These are phyloP conservation scores for Fusarium cicatricum DNA, from an alignment of 2,329 filamentous ascomycete species.

Conservation along the genomic window DNA sequence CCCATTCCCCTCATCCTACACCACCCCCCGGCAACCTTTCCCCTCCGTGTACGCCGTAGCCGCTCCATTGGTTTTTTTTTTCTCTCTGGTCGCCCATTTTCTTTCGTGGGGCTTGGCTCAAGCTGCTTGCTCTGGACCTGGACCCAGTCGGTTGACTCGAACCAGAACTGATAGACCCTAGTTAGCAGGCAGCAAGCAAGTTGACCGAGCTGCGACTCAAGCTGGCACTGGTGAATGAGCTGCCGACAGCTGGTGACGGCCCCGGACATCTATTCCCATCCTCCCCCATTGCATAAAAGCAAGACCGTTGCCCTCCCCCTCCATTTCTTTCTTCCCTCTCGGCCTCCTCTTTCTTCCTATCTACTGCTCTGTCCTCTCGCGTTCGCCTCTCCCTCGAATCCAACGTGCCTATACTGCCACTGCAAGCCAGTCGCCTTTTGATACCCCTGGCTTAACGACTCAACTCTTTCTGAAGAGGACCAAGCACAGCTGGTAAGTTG, in stretches of 20 bases:
- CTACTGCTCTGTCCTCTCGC: conserved; percentile 38
- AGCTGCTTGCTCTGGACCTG: conserved; percentile 28
- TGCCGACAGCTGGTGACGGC: conserved; percentile 15
- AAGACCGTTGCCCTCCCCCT: conserved; percentile 33
- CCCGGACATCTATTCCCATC: conserved; percentile 29
- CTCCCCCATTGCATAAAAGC: conserved; percentile 39
- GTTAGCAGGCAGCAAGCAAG: no score
- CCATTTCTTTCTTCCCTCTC: conserved; percentile 24
- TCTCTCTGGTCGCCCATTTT: conserved; percentile 26
- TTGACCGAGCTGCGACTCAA: conserved; percentile 19
- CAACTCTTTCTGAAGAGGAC: conserved; percentile 29
- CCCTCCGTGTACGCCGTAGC: conserved; percentile 32
- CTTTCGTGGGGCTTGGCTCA: conserved; percentile 34
- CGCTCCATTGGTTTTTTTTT: conserved; percentile 41
- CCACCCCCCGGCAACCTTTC: conserved; percentile 23
- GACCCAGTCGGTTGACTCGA: conserved; percentile 36
- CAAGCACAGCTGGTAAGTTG: conserved; percentile 41
- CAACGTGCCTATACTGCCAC: conserved; percentile 30
- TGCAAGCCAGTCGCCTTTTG: conserved; percentile 42
- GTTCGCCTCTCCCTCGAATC: conserved; percentile 36
- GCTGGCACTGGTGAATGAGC: conserved; percentile 12
- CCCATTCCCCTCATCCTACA: conserved; percentile 27
- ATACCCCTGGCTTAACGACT: conserved; percentile 35
- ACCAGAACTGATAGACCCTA: conserved; percentile 12
- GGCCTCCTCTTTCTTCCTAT: conserved; percentile 19